Evolutionary conservation across 1,284 basidiomycete species (phyloP).

Genomic region (Stereum hirsutum): DNA sequence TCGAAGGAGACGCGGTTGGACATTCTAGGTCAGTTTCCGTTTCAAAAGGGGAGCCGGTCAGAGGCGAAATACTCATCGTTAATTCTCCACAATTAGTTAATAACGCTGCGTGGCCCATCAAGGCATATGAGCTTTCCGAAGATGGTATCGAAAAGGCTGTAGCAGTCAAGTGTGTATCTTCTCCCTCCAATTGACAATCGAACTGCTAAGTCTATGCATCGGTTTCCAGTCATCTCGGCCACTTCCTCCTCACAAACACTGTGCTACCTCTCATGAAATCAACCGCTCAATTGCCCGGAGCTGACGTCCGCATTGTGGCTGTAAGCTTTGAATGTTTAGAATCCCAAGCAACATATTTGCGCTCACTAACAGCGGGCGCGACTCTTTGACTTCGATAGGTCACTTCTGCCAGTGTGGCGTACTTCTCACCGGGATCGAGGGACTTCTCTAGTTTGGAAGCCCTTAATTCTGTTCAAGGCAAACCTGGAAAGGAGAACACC

Average conservation of each 20-base stretch:
- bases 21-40: slow-evolving; percentile 4
- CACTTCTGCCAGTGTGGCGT: slow-evolving; percentile 6
- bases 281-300: slow-evolving; percentile 4
- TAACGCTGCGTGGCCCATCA: slow-evolving; percentile 6
- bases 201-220: neutral
- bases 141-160: slow-evolving; percentile 4
- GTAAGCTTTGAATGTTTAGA: neutral
- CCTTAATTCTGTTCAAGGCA: slow-evolving; percentile 27
- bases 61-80: too few relatives aligned
- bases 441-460: slow-evolving; percentile 27
- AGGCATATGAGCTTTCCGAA: slow-evolving; percentile 1
- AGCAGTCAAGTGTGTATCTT: slow-evolving; percentile 2
- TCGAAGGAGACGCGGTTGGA: slow-evolving; percentile 9
- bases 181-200: neutral
- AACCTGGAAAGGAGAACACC: slow-evolving; percentile 8
- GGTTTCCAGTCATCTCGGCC: slow-evolving; percentile 9
- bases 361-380: neutral
- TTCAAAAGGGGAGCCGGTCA: too few relatives aligned
- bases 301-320: slow-evolving; percentile 11
- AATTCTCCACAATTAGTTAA: too few relatives aligned
- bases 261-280: slow-evolving; percentile 11
- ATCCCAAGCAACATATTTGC: too few relatives aligned
- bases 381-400: neutral
- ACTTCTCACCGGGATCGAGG: slow-evolving; percentile 10
- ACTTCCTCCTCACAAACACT: slow-evolving; percentile 10